Base-by-base conservation (phyloP, 2,329 filamentous ascomycete genomes). In the Cadophora sp. region DNA sequence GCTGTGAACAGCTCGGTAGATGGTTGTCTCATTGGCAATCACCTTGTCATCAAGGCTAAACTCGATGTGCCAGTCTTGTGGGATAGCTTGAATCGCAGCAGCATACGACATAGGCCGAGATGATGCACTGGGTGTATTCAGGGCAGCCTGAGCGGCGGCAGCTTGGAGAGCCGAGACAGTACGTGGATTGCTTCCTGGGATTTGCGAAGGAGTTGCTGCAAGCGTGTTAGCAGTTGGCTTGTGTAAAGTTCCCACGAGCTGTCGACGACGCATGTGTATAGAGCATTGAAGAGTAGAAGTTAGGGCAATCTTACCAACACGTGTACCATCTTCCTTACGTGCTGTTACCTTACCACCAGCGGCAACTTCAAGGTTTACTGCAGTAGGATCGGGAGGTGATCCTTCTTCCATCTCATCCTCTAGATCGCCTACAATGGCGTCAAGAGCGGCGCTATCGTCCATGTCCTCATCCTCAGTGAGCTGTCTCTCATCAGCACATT, bases 61-160 rank as follows among this genome's bases (percentile, higher is more conserved):
- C 76, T 98, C 93, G 68, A 99, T 94, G 75, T 99, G 95, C 96
- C 96, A 99, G 76, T 98, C 94, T 76, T 96, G 91, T 1, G 94
- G 93, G 0, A 88, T 83, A 16, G 92, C 84, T 73, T 94, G 92
- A 62, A 96, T 87, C 4, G 93, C 93, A 62, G 92, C 91, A 27
- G 94, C 91, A 78, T 97, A 97, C 0, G 94, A 93, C 79, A 93
- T 88, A 1, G 90, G 85, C 11, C 90, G 85, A 11, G 89, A 85
- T 18, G 89, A 82, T 61, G 80, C 77, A 1, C 84, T 80, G 24
- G 84, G 81, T 1, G 83, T 83, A 66, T 73, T 72, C 70, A 74
- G 66, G 24, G 75, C 72, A 24, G 73, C 79, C 71, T 68, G 79
- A 73, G 79, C 53, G 76, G 73, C 65, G 27, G 72, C 70, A 24